Percentiles rank a stretch among this genome's conserved stretches.
Conservation (phyloP, 352 stramenopile genomes). For the Plasmopara viticola region DNA sequence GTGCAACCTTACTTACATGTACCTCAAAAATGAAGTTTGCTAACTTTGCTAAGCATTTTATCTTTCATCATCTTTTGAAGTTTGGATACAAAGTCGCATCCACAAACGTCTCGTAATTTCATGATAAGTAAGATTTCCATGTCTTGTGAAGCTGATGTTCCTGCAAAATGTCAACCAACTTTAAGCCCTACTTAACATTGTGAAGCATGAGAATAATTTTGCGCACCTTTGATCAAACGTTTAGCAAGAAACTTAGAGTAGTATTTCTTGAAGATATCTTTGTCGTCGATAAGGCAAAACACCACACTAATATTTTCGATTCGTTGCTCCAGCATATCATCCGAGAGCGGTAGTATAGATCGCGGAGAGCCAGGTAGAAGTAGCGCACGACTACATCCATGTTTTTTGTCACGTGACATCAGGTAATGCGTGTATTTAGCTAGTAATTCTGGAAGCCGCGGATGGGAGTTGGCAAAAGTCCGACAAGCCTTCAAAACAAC, state of each 20-base stretch:
- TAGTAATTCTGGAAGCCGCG: conserved; percentile 65
- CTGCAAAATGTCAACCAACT: conserved; percentile 7
- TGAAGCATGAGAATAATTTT: not conserved
- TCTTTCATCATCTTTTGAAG: conserved; percentile 87
- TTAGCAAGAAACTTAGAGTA: conserved; percentile 84
- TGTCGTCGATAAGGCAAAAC: conserved; percentile 86
- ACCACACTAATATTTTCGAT: conserved; percentile 79
- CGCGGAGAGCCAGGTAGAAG: conserved; percentile 20
- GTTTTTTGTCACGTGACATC: conserved; percentile 71
- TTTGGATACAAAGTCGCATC: conserved; percentile 83
- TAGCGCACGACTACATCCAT: conserved; percentile 14
- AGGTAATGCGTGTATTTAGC: conserved; percentile 82
- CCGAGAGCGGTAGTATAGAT: conserved; percentile 18
- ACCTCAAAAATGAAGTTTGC: not conserved
- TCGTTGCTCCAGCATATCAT: conserved; percentile 67
- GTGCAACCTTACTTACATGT: not conserved
- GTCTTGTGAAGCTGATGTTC: conserved; percentile 64
- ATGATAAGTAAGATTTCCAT: conserved; percentile 75
- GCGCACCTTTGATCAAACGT: conserved; percentile 73
- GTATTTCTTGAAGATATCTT: conserved; percentile 87
- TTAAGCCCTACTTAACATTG: not conserved
- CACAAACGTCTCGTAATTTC: conserved; percentile 81
- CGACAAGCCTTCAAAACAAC: conserved; percentile 49
- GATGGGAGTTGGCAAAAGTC: conserved; percentile 78
- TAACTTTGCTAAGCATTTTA: conserved; percentile 78